Percentiles rank a stretch among this genome's conserved stretches.
Conservation (phyloP, 169 alveolate genomes). For the Babesia caballi region DNA sequence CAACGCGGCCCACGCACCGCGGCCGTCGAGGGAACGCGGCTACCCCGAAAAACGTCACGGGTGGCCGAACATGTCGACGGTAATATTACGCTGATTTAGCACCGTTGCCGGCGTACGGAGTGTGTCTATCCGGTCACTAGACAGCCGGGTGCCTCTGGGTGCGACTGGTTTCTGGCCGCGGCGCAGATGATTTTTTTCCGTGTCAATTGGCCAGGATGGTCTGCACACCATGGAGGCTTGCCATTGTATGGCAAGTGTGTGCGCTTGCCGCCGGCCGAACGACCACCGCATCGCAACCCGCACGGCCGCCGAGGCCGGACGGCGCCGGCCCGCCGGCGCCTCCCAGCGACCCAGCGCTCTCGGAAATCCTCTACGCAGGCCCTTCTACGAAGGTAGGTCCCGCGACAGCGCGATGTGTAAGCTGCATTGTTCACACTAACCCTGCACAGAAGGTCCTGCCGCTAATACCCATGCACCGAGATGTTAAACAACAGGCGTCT, state of each 20-base stretch:
- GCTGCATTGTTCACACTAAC: background rate
- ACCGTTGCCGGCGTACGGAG: no score
- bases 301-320: background rate
- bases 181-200: background rate
- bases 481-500: no score
- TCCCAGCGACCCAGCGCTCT: background rate
- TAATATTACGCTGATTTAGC: no score
- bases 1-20: no score
- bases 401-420: background rate
- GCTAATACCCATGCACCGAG: constrained; percentile 7
- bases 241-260: constrained; percentile 32
- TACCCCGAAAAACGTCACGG: no score
- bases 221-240: background rate
- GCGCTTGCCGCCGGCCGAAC: background rate
- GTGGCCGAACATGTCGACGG: no score
- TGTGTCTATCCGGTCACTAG: no score
- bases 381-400: constrained; percentile 17
- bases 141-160: constrained; percentile 12
- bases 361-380: background rate
- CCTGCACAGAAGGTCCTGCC: constrained; percentile 1
- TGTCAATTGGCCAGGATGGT: constrained; percentile 7
- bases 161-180: constrained; percentile 1
- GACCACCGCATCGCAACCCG: background rate
- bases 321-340: background rate
- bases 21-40: no score